phyloP scores from a whole-genome alignment of 768 basidiomycete species.

The Boletus sp. region DNA sequence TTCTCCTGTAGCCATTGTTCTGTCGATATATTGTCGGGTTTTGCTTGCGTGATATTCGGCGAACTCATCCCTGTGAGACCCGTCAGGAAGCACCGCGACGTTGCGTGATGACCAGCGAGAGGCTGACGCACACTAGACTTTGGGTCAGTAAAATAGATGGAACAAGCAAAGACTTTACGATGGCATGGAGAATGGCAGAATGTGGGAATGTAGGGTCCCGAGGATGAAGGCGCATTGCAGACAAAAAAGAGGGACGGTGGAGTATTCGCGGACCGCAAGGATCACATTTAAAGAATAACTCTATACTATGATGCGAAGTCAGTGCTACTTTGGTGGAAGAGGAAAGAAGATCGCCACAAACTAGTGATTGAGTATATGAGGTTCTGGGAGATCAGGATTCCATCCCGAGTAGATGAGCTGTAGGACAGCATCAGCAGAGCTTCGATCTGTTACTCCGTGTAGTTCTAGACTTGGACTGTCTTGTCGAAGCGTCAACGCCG shows the following conservation, averaged over 20 bases:
- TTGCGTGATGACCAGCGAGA: constrained; percentile 79
- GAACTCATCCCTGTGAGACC: constrained; percentile 76
- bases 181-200: constrained; percentile 86
- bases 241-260: constrained; percentile 75
- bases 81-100: constrained; percentile 64
- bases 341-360: constrained; percentile 36
- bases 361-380: constrained; percentile 71
- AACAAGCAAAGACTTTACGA: constrained; percentile 45
- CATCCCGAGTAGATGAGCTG: constrained; percentile 74
- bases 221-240: constrained; percentile 77
- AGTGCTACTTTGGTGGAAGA: constrained; percentile 8
- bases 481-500: constrained; percentile 31
- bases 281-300: constrained; percentile 85
- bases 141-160: constrained; percentile 9
- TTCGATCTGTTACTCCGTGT: constrained; percentile 35
- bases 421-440: constrained; percentile 51
- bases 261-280: constrained; percentile 84
- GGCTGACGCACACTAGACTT: constrained; percentile 67
- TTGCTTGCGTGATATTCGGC: constrained; percentile 86
- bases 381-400: constrained; percentile 84
- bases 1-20: constrained; percentile 85
- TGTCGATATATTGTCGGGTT: constrained; percentile 84
- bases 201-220: constrained; percentile 84
- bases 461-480: constrained; percentile 53
- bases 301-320: constrained; percentile 50